Percentiles rank a stretch among this genome's conserved stretches.
These are phyloP conservation scores for Tilletia horrida DNA, from an alignment of 1,284 basidiomycete genomes.

Conservation along the genomic window DNA sequence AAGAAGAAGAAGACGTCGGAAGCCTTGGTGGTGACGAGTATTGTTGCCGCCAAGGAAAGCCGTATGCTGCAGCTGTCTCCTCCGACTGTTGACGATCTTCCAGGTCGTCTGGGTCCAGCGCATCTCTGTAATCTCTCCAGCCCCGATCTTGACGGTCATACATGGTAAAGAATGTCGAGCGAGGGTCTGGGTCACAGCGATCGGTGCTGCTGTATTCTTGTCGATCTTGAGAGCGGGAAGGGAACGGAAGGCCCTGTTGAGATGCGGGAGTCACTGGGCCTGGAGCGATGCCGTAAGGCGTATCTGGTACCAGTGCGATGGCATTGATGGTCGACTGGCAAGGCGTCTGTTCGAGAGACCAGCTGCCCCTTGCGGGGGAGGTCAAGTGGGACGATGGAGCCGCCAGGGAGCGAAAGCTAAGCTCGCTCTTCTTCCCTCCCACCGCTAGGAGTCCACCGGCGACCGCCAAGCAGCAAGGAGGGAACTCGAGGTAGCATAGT, in stretches of 20 bases:
- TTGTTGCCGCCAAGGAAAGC: background rate
- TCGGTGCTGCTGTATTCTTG: too few relatives aligned
- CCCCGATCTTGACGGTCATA: too few relatives aligned
- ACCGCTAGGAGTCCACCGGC: conserved; percentile 67
- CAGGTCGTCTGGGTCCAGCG: conserved; percentile 26
- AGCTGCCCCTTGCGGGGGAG: background rate
- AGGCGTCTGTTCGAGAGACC: background rate
- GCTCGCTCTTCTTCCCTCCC: conserved; percentile 75
- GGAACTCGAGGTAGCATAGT: conserved; percentile 69
- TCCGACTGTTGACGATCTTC: conserved; percentile 19
- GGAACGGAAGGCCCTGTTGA: background rate
- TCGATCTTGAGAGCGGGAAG: too few relatives aligned
- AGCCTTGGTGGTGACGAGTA: too few relatives aligned
- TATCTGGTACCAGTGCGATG: conserved; percentile 59
- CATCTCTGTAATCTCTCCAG: background rate
- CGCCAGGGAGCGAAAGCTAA: conserved; percentile 66
- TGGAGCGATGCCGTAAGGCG: background rate
- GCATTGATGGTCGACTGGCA: conserved; percentile 74
- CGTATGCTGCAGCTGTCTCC: conserved; percentile 23
- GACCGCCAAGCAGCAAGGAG: conserved; percentile 61
- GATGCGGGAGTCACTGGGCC: background rate
- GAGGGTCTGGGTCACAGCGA: too few relatives aligned
- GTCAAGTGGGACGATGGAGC: background rate
- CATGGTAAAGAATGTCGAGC: too few relatives aligned
- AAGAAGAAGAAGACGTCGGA: too few relatives aligned